Conservation (phyloP, 768 basidiomycete genomes). For the Leccinum subtestaceum region DNA sequence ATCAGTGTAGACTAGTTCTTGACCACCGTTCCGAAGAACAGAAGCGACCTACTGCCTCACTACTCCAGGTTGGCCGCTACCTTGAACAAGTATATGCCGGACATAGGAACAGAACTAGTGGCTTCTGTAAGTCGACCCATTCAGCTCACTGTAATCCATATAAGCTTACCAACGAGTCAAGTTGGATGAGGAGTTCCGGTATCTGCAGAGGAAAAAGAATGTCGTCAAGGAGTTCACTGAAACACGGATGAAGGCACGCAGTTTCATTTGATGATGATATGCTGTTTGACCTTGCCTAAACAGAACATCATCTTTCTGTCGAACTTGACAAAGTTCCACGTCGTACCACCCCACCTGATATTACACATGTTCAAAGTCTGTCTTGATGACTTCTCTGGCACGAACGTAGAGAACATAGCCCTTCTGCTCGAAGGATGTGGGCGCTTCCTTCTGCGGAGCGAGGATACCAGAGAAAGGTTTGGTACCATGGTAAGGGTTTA, state of each 20-base stretch:
- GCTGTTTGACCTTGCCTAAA: not conserved
- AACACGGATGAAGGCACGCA: slow-evolving; percentile 72
- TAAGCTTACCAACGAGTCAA: slow-evolving; percentile 30
- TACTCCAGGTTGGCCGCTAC: slow-evolving; percentile 90
- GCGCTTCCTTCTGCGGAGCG: slow-evolving; percentile 81
- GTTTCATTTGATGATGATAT: not conserved
- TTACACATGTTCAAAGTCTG: slow-evolving; percentile 97
- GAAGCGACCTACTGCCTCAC: slow-evolving; percentile 89
- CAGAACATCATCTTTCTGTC: slow-evolving; percentile 88
- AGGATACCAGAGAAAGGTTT: slow-evolving; percentile 85
- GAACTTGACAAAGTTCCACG: slow-evolving; percentile 92
- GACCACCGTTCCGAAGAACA: slow-evolving; percentile 78
- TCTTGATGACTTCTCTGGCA: slow-evolving; percentile 89
- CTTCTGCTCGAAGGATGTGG: slow-evolving; percentile 92
- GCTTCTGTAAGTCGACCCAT: slow-evolving; percentile 55
- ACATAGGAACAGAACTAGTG: slow-evolving; percentile 81
- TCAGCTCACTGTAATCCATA: not conserved
- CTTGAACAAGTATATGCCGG: slow-evolving; percentile 89
- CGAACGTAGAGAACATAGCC: slow-evolving; percentile 92
- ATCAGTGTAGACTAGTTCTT: slow-evolving; percentile 56
- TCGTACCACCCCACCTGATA: slow-evolving; percentile 89
- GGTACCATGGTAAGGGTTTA: slow-evolving; percentile 68
- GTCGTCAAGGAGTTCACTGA: slow-evolving; percentile 88
- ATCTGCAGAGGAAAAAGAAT: slow-evolving; percentile 91
- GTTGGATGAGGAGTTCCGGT: slow-evolving; percentile 97